These are phyloP conservation scores for Diddensiella santjacobensis DNA, from an alignment of 805 yeast genomes.

Conservation along the genomic window DNA sequence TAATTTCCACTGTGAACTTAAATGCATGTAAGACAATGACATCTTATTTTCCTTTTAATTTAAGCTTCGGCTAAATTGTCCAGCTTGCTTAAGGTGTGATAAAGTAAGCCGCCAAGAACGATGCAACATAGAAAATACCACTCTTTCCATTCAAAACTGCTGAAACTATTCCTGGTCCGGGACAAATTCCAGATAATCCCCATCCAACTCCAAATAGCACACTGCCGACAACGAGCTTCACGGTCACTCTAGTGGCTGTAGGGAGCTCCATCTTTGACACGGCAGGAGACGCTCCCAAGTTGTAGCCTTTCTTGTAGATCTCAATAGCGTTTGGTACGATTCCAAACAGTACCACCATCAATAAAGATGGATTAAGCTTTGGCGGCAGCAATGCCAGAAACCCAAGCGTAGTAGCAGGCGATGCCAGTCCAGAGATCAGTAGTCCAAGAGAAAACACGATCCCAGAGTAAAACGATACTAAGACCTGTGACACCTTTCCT, in stretches of 20 bases:
- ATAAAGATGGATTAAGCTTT: conserved; percentile 47
- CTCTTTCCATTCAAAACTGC: conserved; percentile 26
- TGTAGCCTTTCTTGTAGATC: conserved; percentile 22
- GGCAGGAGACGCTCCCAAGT: conserved; percentile 15
- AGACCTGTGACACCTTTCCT: conserved; percentile 13
- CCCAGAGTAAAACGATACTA: conserved; percentile 31
- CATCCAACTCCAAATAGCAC: conserved; percentile 49
- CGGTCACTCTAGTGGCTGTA: conserved; percentile 26
- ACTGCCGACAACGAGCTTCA: conserved; percentile 40
- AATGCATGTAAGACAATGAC: too few relatives aligned
- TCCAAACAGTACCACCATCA: conserved; percentile 41
- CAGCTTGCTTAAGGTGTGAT: conserved; percentile 11
- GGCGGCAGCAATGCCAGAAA: conserved; percentile 37
- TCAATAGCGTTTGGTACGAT: conserved; percentile 43
- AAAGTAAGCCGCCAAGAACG: conserved; percentile 29
- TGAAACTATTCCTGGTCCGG: conserved; percentile 47
- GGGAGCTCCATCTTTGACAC: conserved; percentile 24
- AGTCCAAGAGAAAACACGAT: conserved; percentile 46
- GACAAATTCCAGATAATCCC: conserved; percentile 51
- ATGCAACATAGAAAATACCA: conserved; percentile 33
- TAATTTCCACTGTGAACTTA: too few relatives aligned
- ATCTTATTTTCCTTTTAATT: too few relatives aligned
- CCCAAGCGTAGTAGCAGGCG: conserved; percentile 43
- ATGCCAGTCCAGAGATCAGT: conserved; percentile 45
- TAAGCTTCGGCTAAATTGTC: too few relatives aligned